A percentile compares a stretch with the other conserved stretches of the same genome.
These are phyloP conservation scores for Monosporozyma aerobia DNA, from an alignment of 805 yeast genomes.

Conservation along the genomic window DNA sequence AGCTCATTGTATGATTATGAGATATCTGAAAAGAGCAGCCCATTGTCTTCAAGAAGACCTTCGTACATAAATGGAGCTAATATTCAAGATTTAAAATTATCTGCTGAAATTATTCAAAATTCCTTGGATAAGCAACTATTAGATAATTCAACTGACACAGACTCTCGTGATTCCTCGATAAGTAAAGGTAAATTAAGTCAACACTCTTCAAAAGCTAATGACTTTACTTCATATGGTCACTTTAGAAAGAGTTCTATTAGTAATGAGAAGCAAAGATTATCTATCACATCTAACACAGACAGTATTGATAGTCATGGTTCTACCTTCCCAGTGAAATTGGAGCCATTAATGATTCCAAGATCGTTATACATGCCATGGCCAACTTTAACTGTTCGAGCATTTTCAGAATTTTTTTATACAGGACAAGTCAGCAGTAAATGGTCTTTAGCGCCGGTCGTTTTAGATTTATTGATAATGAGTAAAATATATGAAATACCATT, in stretches of 20 bases:
- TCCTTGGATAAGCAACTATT: conserved; percentile 19
- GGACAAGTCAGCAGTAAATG: conserved; percentile 72
- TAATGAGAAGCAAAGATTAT: conserved; percentile 6
- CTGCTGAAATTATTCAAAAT: conserved; percentile 6
- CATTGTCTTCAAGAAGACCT: conserved; percentile 22
- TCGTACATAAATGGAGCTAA: conserved; percentile 7
- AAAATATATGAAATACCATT: conserved; percentile 62
- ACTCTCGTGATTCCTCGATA: neutral
- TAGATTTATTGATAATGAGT: conserved; percentile 54
- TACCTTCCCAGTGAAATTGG: conserved; percentile 31
- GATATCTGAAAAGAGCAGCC: conserved; percentile 14
- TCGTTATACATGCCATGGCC: conserved; percentile 61
- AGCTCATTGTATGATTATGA: conserved; percentile 10
- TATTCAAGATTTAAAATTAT: conserved; percentile 12
- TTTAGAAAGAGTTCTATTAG: neutral
- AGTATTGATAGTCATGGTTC: conserved; percentile 8
- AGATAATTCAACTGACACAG: conserved; percentile 4
- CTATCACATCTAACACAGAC: conserved; percentile 8
- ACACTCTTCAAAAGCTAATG: neutral
- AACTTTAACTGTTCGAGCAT: conserved; percentile 50
- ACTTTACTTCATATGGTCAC: neutral
- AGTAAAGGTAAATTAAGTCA: neutral
- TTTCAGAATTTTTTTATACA: conserved; percentile 65
- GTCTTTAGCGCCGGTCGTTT: conserved; percentile 56
- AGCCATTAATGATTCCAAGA: conserved; percentile 59